Conservation (phyloP, 1,139 yeast species). For the Meyerozyma carpophila region DNA sequence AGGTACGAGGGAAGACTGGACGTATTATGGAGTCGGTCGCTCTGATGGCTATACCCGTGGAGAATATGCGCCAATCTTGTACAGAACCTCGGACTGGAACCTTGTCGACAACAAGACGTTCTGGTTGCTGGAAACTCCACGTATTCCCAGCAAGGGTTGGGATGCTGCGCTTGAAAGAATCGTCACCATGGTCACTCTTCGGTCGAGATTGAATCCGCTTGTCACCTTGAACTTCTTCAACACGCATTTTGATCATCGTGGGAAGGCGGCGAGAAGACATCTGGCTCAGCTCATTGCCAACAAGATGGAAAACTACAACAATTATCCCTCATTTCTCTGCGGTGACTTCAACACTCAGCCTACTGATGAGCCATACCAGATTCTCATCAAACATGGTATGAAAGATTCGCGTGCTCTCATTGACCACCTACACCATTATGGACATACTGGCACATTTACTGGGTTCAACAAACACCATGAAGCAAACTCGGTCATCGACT, state of each 20-base stretch:
- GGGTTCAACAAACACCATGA: slow-evolving; percentile 14
- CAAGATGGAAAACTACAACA: slow-evolving; percentile 33
- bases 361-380: slow-evolving; percentile 14
- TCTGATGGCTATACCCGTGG: slow-evolving; percentile 38
- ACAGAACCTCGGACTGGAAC: slow-evolving; percentile 28
- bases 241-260: slow-evolving; percentile 57
- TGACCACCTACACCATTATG: slow-evolving; percentile 11
- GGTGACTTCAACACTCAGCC: slow-evolving; percentile 13
- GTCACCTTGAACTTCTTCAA: slow-evolving; percentile 38
- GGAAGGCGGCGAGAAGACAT: slow-evolving; percentile 41
- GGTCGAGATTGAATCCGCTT: slow-evolving; percentile 9
- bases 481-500: slow-evolving; percentile 15
- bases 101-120: slow-evolving; percentile 28
- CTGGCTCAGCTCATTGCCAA: slow-evolving; percentile 41
- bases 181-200: slow-evolving; percentile 14
- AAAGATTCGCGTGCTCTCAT: slow-evolving; percentile 13
- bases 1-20: slow-evolving; percentile 30
- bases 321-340: slow-evolving; percentile 36
- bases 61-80: slow-evolving; percentile 43
- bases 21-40: slow-evolving; percentile 43
- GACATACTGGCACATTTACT: slow-evolving; percentile 14
- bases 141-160: slow-evolving; percentile 33
- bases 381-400: slow-evolving; percentile 13
- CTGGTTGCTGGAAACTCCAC: slow-evolving; percentile 47
- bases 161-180: slow-evolving; percentile 20